Conservation (phyloP, 257 asterid species). For the Jaltomata sinuosa region DNA sequence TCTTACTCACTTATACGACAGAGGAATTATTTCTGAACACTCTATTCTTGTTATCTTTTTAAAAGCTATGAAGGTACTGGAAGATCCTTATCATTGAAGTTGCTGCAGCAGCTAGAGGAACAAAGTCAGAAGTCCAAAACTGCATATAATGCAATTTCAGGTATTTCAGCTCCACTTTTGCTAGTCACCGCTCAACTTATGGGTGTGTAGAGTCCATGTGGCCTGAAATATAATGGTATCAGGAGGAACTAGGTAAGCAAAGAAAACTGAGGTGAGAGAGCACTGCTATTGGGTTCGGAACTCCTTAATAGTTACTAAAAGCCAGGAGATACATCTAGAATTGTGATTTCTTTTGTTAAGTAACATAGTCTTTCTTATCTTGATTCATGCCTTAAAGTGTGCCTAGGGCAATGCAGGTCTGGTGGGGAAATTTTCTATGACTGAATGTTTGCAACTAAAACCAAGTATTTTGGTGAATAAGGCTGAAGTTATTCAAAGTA, state of each 20-base stretch:
- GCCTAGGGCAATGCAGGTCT: neutral
- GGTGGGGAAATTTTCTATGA: neutral
- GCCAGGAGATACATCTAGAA: neutral
- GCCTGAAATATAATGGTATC: neutral
- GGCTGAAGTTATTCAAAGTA: neutral
- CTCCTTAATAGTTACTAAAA: neutral
- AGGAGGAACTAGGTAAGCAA: neutral
- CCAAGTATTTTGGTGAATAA: neutral
- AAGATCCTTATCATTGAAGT: constrained; percentile 76
- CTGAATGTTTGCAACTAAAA: neutral
- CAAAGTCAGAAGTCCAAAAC: constrained; percentile 47
- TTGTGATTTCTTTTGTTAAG: neutral
- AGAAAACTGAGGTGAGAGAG: neutral
- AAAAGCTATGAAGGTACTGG: constrained; percentile 93
- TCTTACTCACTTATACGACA: neutral
- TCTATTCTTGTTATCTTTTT: neutral
- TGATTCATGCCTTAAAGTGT: neutral
- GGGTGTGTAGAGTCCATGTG: neutral
- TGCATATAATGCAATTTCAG: constrained; percentile 45
- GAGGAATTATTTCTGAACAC: neutral
- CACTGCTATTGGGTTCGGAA: neutral
- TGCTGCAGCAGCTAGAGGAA: constrained; percentile 83
- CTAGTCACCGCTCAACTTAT: neutral
- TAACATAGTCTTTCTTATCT: neutral
- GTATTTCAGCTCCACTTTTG: constrained; percentile 19